Evolutionary conservation across 805 yeast genomes (phyloP).

Genomic region (Saturnispora besseyi): DNA sequence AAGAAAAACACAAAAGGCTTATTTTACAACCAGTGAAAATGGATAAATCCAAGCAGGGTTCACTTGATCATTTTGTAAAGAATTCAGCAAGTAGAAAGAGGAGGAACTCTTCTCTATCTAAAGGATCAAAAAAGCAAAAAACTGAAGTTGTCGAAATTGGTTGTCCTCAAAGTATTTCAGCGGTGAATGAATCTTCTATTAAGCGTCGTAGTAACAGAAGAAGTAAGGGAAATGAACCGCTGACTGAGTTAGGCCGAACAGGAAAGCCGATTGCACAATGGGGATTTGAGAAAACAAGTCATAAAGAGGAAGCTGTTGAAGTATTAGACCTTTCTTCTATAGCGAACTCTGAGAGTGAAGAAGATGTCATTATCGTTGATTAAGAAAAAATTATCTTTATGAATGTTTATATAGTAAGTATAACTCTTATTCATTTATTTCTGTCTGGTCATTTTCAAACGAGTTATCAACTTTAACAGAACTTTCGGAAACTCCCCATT

Average conservation of each 20-base stretch:
- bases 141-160: not conserved
- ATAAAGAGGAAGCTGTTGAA: slow-evolving; percentile 5
- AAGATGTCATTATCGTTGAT: slow-evolving; percentile 9
- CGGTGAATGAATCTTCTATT: not conserved
- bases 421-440: not conserved
- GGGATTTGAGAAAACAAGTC: not conserved
- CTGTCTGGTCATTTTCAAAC: slow-evolving; percentile 17
- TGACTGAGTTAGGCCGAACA: not conserved
- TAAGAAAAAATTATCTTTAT: not conserved
- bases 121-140: not conserved
- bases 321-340: not conserved
- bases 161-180: not conserved
- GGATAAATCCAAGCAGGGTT: not conserved
- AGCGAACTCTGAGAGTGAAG: not conserved
- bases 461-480: slow-evolving; percentile 25
- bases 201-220: not conserved
- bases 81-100: not conserved
- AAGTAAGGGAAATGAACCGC: not conserved
- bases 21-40: not conserved
- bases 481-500: slow-evolving; percentile 30
- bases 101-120: not conserved
- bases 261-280: slow-evolving; percentile 4
- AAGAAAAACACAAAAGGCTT: not conserved
- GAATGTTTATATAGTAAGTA: not conserved
- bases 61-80: not conserved